These are phyloP conservation scores for Schizophyllum amplum DNA, from an alignment of 1,284 basidiomycete genomes.

Conservation along the genomic window DNA sequence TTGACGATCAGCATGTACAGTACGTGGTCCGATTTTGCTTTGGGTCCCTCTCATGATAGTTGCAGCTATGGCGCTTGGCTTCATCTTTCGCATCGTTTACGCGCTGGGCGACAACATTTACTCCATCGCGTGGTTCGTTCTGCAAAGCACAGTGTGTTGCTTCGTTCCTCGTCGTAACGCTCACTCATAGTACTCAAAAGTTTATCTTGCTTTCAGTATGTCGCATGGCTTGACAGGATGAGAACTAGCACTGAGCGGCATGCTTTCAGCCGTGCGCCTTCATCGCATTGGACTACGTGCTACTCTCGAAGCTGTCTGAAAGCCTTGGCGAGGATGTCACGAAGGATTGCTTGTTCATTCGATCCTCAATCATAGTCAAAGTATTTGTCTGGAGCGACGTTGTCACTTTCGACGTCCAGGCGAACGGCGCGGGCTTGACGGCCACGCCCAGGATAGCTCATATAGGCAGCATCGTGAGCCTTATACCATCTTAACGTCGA, in stretches of 20 bases:
- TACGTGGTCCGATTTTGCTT: neutral
- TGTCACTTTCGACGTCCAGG: constrained; percentile 5
- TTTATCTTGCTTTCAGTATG: constrained; percentile 12
- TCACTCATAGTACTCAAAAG: neutral
- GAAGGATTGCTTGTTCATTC: constrained; percentile 6
- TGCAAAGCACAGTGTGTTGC: constrained; percentile 5
- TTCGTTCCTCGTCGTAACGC: neutral
- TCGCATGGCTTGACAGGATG: neutral
- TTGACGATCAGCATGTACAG: constrained; percentile 12
- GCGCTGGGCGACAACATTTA: neutral
- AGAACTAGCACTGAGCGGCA: neutral
- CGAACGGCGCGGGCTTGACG: neutral
- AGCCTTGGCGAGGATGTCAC: constrained; percentile 6
- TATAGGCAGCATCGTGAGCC: constrained; percentile 4
- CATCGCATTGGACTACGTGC: constrained; percentile 10
- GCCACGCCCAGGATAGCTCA: neutral
- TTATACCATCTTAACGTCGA: no score
- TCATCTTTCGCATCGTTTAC: constrained; percentile 8
- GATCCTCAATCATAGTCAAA: constrained; percentile 6
- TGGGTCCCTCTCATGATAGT: neutral
- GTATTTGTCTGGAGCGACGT: constrained; percentile 9
- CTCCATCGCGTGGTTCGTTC: neutral
- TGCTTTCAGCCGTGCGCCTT: constrained; percentile 7
- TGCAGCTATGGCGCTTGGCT: constrained; percentile 10
- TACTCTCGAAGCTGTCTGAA: constrained; percentile 6